Base-by-base conservation (phyloP, 2,329 filamentous ascomycete genomes). In the Coniella lustricola region DNA sequence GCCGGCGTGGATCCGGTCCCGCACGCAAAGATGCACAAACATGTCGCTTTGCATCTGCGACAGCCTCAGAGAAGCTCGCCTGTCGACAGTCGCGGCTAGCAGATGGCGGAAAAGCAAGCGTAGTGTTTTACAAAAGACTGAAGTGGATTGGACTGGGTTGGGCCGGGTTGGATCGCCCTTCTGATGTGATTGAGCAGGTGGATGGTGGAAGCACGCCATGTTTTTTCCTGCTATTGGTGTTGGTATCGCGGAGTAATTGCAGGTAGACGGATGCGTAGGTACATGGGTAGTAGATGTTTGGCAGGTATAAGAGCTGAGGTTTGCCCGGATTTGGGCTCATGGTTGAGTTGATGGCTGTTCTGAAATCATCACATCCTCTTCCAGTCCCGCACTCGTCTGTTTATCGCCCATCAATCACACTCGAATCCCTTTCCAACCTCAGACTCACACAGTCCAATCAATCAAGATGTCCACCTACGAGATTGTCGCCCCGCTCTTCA, bases 381-480 rank as follows among this genome's bases (percentile, higher is more conserved):
- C n/a, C n/a, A n/a, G n/a, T 12, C 18, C 12, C 9, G 3, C 20
- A 7, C 18, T n/a, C 3, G n/a, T 16, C 22, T 16, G 4, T 7
- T 17, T 18, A 21, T 8, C 3, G 1, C 8, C 3, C 16, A 1
- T 14, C 10, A 9, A n/a, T 5, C n/a, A 17, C 21, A 22, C 7
- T 25, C 3, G 16, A 2, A 7, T 14, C 12, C n/a, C 7, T 36
- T 10, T 40, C 20, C n/a, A 14, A 7, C 31, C n/a, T n/a, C n/a
- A n/a, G n/a, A 7, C 13, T 20, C 36, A 20, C 10, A 10, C 21
- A 14, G 9, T n/a, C 7, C 18, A n/a, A 20, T 21, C 41, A n/a
- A 20, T 21, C 41, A 42, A 9, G 25, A 63, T 62, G 60, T 46
- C 60, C n/a, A 44, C 49, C 25, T 62, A 62, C 46, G 53, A 60